Base-by-base conservation (phyloP, 257 asterid genomes). In the Penstemon eatonii region DNA sequence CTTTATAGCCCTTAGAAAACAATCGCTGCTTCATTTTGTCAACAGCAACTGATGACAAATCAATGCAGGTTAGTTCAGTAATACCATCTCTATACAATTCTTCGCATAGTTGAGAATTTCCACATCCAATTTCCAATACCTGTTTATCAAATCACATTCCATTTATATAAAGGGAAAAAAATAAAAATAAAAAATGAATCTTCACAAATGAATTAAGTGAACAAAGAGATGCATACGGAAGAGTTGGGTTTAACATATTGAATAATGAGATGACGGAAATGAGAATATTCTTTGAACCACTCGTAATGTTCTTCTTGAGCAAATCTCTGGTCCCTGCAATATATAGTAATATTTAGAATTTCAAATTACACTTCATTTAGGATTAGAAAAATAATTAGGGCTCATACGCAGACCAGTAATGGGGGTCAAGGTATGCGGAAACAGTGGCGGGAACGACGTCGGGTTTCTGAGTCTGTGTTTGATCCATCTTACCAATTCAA, bases 71-170 rank as follows among this genome's bases (percentile, higher is more conserved):
- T 52, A 93, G 73, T 38, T 84, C 82, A 75, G 92, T 82, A 60
- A 89, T 84, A 40, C 96, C 96, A 75, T 91, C 99, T 70, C 80
- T 75, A 60, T 87, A 81, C 67, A 94, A 77, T 38, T 86, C 89
- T 63, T 90, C 97, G 54, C 88, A 87, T 42, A 94, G 78, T 82
- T 90, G 97, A 62, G 99, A 94, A 73, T 89, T 86, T 47, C 99
- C 99, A 78, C 99, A 94, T 39, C 99, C 99, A 73, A 94, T 78
- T 89, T 94, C 96, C 83, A 94, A 69, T 25, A 91, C 92, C 99
- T 90, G 76, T 52, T 75, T 11, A 59, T 46, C 57, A 62, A 53
- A 40, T 59, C 50, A 71, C 38, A 74, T 45, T 40, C n/a, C 7
- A 47, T 47, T 37, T 13, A 4, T 45, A 60, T 7, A 45, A 43